Conservation (phyloP, 2,329 filamentous ascomycete genomes). For the Graphiopsis chlorocephala region DNA sequence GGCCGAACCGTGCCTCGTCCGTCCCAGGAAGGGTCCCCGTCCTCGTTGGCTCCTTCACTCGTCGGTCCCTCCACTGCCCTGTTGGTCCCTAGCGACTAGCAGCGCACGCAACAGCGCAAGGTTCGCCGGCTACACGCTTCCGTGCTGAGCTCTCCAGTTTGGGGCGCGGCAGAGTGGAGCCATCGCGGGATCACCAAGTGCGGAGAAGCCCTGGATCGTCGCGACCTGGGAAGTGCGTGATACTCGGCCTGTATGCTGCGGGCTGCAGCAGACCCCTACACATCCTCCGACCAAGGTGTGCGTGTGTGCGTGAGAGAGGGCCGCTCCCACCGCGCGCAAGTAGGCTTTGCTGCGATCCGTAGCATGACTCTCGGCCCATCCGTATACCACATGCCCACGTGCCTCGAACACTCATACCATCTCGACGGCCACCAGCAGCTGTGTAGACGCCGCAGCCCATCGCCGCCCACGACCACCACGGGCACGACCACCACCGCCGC, state of each 20-base stretch:
- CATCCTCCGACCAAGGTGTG: background rate
- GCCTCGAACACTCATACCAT: background rate
- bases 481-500: background rate
- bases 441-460: background rate
- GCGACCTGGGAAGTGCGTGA: background rate
- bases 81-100: background rate
- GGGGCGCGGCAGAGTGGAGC: background rate
- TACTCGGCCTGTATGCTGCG: background rate
- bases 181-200: background rate
- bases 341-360: background rate
- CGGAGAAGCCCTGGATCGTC: background rate
- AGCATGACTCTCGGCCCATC: slow-evolving; percentile 1
- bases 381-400: slow-evolving; percentile 2
- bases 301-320: background rate
- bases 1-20: background rate
- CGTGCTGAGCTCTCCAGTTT: background rate
- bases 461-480: background rate
- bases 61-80: too few relatives aligned
- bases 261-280: slow-evolving; percentile 9
- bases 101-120: too few relatives aligned
- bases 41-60: background rate
- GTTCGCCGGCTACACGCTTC: background rate
- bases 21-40: background rate
- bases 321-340: background rate
- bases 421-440: background rate